These are phyloP conservation scores for Debaryomyces coudertii DNA, from an alignment of 1,139 yeast species.

Conservation along the genomic window DNA sequence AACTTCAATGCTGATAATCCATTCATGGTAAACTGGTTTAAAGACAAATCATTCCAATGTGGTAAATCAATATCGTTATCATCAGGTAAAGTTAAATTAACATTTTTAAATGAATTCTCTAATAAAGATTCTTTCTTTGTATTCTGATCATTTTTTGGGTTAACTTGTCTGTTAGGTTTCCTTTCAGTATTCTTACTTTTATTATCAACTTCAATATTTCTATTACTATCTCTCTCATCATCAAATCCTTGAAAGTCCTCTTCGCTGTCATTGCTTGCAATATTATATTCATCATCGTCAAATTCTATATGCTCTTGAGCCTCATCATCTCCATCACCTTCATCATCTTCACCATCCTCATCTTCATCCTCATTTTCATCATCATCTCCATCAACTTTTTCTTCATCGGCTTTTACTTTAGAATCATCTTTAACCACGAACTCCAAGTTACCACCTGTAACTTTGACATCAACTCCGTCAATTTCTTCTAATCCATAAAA, in stretches of 20 bases:
- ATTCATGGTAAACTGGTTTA: conserved; percentile 58
- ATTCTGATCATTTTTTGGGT: conserved; percentile 14
- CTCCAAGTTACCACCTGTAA: conserved; percentile 64
- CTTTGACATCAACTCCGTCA: conserved; percentile 84
- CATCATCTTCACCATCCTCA: conserved; percentile 22
- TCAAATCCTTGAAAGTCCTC: conserved; percentile 7
- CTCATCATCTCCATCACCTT: conserved; percentile 15
- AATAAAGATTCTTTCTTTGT: conserved; percentile 21
- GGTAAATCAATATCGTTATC: conserved; percentile 53
- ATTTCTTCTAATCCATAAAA: conserved; percentile 91
- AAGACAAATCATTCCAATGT: conserved; percentile 51
- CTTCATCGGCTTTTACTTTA: conserved; percentile 17
- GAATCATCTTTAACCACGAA: conserved; percentile 57
- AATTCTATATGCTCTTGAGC: conserved; percentile 16
- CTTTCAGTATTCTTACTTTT: neutral
- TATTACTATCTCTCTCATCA: conserved; percentile 3
- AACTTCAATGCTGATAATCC: conserved; percentile 67
- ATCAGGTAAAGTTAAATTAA: conserved; percentile 39
- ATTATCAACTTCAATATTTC: neutral
- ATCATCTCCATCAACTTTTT: conserved; percentile 16
- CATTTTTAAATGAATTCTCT: conserved; percentile 28
- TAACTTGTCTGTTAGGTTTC: conserved; percentile 1
- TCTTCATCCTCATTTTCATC: conserved; percentile 15
- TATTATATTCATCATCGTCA: conserved; percentile 17
- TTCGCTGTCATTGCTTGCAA: conserved; percentile 17